Percentiles rank a stretch among this genome's conserved stretches.
Evolutionary conservation across 208 protist species (phyloP).

Genomic region (Kentomonas sorsogonicus): DNA sequence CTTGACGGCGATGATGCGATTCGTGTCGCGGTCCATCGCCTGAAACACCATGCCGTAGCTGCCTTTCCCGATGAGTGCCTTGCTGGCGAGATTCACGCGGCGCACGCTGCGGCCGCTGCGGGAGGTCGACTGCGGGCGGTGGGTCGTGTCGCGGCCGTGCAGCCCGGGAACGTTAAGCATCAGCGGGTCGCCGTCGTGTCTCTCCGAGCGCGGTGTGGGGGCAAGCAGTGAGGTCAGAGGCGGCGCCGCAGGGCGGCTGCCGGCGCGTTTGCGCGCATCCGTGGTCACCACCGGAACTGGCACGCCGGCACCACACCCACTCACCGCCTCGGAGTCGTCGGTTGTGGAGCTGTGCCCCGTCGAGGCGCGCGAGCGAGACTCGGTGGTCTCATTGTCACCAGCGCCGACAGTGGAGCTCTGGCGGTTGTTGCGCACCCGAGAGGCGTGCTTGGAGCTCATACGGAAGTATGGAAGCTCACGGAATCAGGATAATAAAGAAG

Average conservation of each 20-base stretch:
- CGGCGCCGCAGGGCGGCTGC: too few species aligned
- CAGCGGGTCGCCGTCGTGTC: neutral
- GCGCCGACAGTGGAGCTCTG: too few species aligned
- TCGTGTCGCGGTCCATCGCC: conserved; percentile 82
- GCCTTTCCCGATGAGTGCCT: conserved; percentile 79
- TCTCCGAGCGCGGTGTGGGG: too few species aligned
- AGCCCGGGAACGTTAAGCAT: conserved; percentile 5
- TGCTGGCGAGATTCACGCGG: conserved; percentile 51
- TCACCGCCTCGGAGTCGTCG: too few species aligned
- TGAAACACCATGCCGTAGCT: conserved; percentile 85
- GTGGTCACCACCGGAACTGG: too few species aligned
- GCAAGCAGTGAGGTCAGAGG: too few species aligned
- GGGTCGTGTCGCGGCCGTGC: too few species aligned
- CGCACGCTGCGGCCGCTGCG: conserved; percentile 18
- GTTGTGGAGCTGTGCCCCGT: too few species aligned
- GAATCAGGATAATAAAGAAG: neutral
- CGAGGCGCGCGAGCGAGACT: too few species aligned
- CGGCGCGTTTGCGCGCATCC: too few species aligned
- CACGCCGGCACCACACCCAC: too few species aligned
- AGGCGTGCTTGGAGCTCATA: neutral
- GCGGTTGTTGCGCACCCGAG: neutral
- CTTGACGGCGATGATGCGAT: conserved; percentile 86
- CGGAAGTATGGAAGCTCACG: neutral
- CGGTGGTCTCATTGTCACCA: too few species aligned
- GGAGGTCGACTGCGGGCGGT: neutral